Percentiles rank a stretch among this genome's conserved stretches.
These are phyloP conservation scores for Ascochyta pisi DNA, from an alignment of 2,329 filamentous ascomycete species.

Conservation along the genomic window DNA sequence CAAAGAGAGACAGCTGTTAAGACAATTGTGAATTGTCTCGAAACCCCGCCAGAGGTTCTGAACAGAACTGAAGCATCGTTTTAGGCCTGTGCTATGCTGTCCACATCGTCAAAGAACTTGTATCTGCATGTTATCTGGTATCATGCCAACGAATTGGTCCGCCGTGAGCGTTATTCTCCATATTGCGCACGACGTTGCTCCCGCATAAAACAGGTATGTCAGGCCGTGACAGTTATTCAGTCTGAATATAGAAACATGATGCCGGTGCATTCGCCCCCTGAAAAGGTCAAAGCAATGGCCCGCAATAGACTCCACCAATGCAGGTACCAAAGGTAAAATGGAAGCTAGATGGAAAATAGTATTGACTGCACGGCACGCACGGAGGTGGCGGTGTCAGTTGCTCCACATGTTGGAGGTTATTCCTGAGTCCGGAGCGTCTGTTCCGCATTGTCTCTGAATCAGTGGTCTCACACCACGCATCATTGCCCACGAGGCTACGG, in stretches of 20 bases:
- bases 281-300: not conserved
- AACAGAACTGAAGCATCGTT: no score
- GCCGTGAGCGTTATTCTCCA: no score
- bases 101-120: no score
- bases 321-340: not conserved
- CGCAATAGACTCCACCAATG: not conserved
- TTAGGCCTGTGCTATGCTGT: no score
- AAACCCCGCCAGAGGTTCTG: no score
- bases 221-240: no score
- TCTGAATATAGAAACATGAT: constrained; percentile 1
- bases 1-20: no score
- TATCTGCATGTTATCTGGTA: no score
- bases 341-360: not conserved
- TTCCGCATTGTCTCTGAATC: constrained; percentile 9
- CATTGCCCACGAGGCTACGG: not conserved
- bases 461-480: constrained; percentile 8
- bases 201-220: no score
- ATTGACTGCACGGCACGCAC: constrained; percentile 7
- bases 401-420: constrained; percentile 1
- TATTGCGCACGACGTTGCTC: no score
- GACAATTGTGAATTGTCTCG: no score
- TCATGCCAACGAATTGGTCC: no score
- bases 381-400: constrained; percentile 16
- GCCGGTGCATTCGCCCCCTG: not conserved
- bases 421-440: constrained; percentile 3